Conservation (phyloP, 2,329 filamentous ascomycete species). For the Fusarium tanahbumbuense region DNA sequence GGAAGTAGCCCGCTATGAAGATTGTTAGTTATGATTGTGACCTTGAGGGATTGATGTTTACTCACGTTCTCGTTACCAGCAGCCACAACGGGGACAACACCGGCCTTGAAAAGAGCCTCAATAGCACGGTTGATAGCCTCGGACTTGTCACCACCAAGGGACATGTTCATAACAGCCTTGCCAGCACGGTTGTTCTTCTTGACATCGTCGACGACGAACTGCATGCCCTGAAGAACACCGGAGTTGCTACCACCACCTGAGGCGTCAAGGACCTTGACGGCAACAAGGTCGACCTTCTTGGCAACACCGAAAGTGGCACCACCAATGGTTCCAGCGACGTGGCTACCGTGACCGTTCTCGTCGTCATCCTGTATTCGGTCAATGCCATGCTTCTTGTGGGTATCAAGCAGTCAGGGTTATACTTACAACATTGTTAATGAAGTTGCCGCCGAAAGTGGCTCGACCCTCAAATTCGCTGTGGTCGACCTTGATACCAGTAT, state of each 20-base stretch:
- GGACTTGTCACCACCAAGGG: constrained; percentile 64
- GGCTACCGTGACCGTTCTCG: constrained; percentile 72
- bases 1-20: constrained; percentile 57
- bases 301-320: constrained; percentile 71
- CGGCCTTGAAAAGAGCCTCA: constrained; percentile 59
- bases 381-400: background rate
- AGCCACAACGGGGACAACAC: constrained; percentile 68
- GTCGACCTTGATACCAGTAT: constrained; percentile 69
- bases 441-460: constrained; percentile 65
- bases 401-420: background rate
- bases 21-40: constrained; percentile 17
- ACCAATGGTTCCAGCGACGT: constrained; percentile 72
- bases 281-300: constrained; percentile 58
- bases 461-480: constrained; percentile 69
- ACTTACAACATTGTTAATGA: constrained; percentile 60
- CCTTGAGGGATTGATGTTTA: background rate
- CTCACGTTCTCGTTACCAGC: constrained; percentile 67
- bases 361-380: constrained; percentile 57
- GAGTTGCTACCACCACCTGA: constrained; percentile 53
- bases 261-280: constrained; percentile 71
- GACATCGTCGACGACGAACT: constrained; percentile 64
- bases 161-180: constrained; percentile 73
- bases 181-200: constrained; percentile 55
- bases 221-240: constrained; percentile 67
- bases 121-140: constrained; percentile 67